phyloP scores from a whole-genome alignment of 2,329 filamentous ascomycete species.

The Aspergillus sp. region DNA sequence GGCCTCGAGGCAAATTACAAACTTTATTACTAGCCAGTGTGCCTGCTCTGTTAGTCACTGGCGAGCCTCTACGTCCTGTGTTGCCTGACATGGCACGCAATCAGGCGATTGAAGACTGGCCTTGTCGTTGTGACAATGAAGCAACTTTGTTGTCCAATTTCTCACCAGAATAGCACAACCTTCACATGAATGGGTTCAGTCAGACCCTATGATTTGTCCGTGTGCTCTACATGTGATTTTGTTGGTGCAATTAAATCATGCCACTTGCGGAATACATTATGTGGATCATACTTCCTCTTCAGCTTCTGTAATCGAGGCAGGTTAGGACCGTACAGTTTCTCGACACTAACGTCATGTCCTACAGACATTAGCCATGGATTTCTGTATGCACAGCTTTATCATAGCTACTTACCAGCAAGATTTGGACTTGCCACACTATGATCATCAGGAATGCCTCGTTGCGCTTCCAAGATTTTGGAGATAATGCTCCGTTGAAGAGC shows the following conservation, averaged over 20 bases:
- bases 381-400: not conserved
- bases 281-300: slow-evolving; percentile 20
- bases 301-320: slow-evolving; percentile 11
- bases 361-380: not conserved
- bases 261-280: slow-evolving; percentile 20
- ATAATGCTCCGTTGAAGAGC: not conserved
- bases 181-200: too few species aligned
- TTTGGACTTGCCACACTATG: slow-evolving; percentile 5
- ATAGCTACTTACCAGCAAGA: slow-evolving; percentile 10
- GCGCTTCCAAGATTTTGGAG: not conserved
- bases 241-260: not conserved
- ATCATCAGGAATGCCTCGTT: not conserved
- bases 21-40: too few species aligned
- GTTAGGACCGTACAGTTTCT: slow-evolving; percentile 7
- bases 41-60: too few species aligned
- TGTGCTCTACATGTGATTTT: not conserved
- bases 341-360: slow-evolving; percentile 12
- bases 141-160: too few species aligned
- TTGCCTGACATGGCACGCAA: too few species aligned
- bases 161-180: too few species aligned
- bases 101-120: too few species aligned
- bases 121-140: too few species aligned
- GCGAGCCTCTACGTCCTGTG: too few species aligned
- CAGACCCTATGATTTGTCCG: not conserved
- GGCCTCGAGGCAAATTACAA: too few species aligned